These are phyloP conservation scores for Backusella morwellensis DNA, from an alignment of 192 early-diverging fungal species.

Conservation along the genomic window DNA sequence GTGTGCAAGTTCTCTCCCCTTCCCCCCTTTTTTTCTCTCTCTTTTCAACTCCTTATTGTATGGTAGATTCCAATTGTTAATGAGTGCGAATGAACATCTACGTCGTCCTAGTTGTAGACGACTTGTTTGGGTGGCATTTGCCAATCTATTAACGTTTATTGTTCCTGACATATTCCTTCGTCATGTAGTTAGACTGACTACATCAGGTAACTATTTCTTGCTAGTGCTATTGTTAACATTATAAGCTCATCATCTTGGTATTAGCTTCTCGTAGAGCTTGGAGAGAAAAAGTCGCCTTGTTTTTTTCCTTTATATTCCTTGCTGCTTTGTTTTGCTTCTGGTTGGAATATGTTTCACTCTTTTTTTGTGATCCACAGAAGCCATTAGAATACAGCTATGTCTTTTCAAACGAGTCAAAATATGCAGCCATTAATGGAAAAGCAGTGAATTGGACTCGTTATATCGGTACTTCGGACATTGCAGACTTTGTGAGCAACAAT, in stretches of 20 bases:
- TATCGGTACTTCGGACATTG: neutral
- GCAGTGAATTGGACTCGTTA: conserved; percentile 23
- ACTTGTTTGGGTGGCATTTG: conserved; percentile 26
- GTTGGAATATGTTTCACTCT: conserved; percentile 27
- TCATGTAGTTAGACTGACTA: conserved; percentile 20
- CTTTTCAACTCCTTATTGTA: conserved; percentile 5
- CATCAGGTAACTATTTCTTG: conserved; percentile 8
- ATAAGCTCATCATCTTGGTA: neutral
- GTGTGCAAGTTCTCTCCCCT: neutral
- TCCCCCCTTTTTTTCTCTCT: neutral
- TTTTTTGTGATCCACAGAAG: conserved; percentile 29
- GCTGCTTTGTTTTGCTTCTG: conserved; percentile 22
- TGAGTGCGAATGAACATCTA: conserved; percentile 10
- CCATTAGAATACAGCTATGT: conserved; percentile 23
- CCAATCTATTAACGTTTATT: conserved; percentile 21
- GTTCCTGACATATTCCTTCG: conserved; percentile 20
- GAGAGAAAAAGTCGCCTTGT: conserved; percentile 34
- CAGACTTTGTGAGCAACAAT: conserved; percentile 23
- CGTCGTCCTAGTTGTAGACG: conserved; percentile 17
- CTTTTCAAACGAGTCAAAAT: conserved; percentile 11
- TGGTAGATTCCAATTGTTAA: conserved; percentile 9
- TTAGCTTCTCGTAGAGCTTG: conserved; percentile 24
- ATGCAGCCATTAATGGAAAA: conserved; percentile 30
- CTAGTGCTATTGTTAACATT: neutral
- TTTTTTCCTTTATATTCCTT: conserved; percentile 16